Conservation (phyloP, 2,329 filamentous ascomycete species). For the Aspergillus candidus region DNA sequence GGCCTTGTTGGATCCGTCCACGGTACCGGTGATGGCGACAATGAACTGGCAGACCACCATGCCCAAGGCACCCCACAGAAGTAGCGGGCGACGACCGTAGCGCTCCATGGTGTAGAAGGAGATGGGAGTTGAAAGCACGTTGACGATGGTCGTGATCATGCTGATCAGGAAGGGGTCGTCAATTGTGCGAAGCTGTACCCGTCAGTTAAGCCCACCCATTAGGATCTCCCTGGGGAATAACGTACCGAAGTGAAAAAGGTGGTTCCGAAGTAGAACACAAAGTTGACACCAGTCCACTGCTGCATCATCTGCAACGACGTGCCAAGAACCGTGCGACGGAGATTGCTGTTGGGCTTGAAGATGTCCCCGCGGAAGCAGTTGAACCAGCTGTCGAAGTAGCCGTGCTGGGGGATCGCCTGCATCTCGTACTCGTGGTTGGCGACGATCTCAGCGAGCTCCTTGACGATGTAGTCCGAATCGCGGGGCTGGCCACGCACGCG, state of each 20-base stretch:
- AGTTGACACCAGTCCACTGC: slow-evolving; percentile 82
- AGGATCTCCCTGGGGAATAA: neutral
- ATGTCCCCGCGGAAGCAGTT: slow-evolving; percentile 56
- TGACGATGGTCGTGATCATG: slow-evolving; percentile 81
- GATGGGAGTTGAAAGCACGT: slow-evolving; percentile 76
- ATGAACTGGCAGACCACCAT: slow-evolving; percentile 87
- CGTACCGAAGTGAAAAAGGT: slow-evolving; percentile 62
- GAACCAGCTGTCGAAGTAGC: slow-evolving; percentile 63
- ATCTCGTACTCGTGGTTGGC: slow-evolving; percentile 86
- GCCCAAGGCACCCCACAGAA: slow-evolving; percentile 70
- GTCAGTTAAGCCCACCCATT: neutral
- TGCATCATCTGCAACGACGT: slow-evolving; percentile 76
- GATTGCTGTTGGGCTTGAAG: slow-evolving; percentile 47
- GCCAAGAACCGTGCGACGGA: slow-evolving; percentile 65
- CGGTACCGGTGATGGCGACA: slow-evolving; percentile 69
- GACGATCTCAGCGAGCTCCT: slow-evolving; percentile 76
- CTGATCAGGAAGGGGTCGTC: slow-evolving; percentile 74
- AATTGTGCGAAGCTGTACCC: slow-evolving; percentile 62
- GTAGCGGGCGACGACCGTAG: slow-evolving; percentile 71
- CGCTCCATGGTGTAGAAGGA: slow-evolving; percentile 83
- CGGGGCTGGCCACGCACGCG: slow-evolving; percentile 67
- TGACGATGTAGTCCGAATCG: slow-evolving; percentile 68
- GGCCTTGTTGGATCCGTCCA: slow-evolving; percentile 43
- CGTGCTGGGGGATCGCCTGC: slow-evolving; percentile 56
- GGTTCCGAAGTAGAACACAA: slow-evolving; percentile 83